Evolutionary conservation across 2,329 filamentous ascomycete genomes (phyloP).

Genomic region (Metarhizium humberi): DNA sequence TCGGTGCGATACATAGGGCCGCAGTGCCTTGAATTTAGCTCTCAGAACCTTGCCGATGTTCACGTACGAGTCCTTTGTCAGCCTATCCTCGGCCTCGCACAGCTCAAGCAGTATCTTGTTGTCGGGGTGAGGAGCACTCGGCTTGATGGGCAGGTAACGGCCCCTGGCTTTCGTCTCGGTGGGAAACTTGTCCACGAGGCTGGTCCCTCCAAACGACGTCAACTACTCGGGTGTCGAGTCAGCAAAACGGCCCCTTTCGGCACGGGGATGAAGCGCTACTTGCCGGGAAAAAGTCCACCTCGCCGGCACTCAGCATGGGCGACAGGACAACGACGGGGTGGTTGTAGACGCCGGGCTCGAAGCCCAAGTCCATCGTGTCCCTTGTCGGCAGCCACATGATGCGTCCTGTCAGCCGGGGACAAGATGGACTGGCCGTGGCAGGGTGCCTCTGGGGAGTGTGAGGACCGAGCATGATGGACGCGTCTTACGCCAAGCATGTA

Average conservation of each 20-base stretch:
- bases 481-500: no score
- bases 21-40: neutral
- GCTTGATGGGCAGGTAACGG: neutral
- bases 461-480: no score
- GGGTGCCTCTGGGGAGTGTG: no score
- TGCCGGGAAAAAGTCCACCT: neutral
- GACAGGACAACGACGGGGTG: neutral
- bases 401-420: neutral
- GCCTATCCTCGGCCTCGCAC: neutral
- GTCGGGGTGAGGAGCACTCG: neutral
- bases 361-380: neutral
- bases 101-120: neutral
- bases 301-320: neutral
- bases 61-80: neutral
- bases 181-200: neutral
- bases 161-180: neutral
- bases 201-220: neutral
- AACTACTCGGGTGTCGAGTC: neutral
- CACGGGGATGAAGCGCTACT: neutral
- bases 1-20: neutral
- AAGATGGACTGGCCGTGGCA: no score
- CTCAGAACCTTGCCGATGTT: neutral
- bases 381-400: neutral
- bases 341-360: neutral
- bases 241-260: neutral